Evolutionary conservation across 2,329 filamentous ascomycete genomes (phyloP).

Genomic region (Ilyonectria robusta): DNA sequence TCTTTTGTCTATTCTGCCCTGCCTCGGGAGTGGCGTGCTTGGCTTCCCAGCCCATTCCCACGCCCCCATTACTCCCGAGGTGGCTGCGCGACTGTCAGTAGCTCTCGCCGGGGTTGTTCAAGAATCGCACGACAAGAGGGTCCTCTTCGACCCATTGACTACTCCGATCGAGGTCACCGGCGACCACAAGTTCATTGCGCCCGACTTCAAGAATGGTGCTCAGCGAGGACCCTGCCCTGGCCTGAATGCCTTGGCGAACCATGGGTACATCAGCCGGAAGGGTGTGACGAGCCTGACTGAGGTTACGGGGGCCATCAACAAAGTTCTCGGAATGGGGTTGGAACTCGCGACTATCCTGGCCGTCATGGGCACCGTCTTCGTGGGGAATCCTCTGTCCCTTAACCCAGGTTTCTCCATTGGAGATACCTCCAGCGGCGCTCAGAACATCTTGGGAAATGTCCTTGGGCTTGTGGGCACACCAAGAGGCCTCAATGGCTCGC

Average conservation of each 20-base stretch:
- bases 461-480: slow-evolving; percentile 60
- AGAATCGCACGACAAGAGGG: slow-evolving; percentile 34
- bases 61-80: background rate
- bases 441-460: slow-evolving; percentile 59
- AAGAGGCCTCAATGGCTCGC: slow-evolving; percentile 60
- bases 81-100: slow-evolving; percentile 6
- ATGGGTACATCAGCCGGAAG: slow-evolving; percentile 50
- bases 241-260: slow-evolving; percentile 56
- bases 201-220: slow-evolving; percentile 44
- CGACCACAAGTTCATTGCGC: slow-evolving; percentile 45
- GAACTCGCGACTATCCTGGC: slow-evolving; percentile 59
- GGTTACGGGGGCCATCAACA: slow-evolving; percentile 31
- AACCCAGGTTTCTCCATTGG: slow-evolving; percentile 67
- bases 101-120: slow-evolving; percentile 25
- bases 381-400: slow-evolving; percentile 65
- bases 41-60: slow-evolving; percentile 15
- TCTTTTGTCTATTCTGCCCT: slow-evolving; percentile 11
- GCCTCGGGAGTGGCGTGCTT: slow-evolving; percentile 3
- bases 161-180: slow-evolving; percentile 40
- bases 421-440: slow-evolving; percentile 54
- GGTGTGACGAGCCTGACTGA: slow-evolving; percentile 37
- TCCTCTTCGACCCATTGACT: slow-evolving; percentile 36
- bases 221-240: slow-evolving; percentile 52
- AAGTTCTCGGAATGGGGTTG: slow-evolving; percentile 62
- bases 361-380: slow-evolving; percentile 63